Conservation (phyloP, 2,329 filamentous ascomycete species). For the Botrytis aclada region DNA sequence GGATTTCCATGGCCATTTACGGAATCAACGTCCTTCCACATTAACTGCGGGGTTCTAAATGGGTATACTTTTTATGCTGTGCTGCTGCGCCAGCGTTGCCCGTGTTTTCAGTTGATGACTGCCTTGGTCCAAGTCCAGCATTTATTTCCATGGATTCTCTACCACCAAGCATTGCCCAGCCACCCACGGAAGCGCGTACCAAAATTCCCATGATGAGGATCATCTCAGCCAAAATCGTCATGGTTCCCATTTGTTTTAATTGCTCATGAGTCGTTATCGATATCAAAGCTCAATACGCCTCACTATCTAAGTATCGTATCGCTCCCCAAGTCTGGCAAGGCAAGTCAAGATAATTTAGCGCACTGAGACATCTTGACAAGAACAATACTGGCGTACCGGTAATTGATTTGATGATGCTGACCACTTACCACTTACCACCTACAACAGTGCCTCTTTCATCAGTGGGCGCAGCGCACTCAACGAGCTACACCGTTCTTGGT, state of each 20-base stretch:
- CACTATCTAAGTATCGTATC: not conserved
- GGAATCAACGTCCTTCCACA: not conserved
- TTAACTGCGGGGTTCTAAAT: not conserved
- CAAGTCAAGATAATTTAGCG: not conserved
- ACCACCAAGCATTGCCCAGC: not conserved
- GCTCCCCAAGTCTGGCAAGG: not conserved
- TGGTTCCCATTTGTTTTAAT: not conserved
- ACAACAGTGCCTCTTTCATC: not conserved
- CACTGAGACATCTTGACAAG: not conserved
- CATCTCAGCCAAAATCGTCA: not conserved
- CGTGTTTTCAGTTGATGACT: not conserved
- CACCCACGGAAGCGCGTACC: constrained; percentile 5
- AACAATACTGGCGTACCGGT: not conserved
- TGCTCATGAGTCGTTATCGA: not conserved
- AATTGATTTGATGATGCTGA: not conserved
- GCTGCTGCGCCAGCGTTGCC: not conserved
- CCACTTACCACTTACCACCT: not conserved
- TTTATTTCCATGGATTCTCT: not conserved
- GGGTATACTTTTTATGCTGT: not conserved
- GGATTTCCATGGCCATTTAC: not conserved
- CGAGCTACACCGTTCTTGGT: not conserved
- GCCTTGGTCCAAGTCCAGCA: not conserved
- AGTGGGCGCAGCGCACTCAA: not conserved
- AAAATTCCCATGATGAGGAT: not conserved
- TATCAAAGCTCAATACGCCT: not conserved